A percentile compares a stretch with the other conserved stretches of the same genome.
phyloP scores from a whole-genome alignment of 768 basidiomycete species.

The Hydnum rufescens region DNA sequence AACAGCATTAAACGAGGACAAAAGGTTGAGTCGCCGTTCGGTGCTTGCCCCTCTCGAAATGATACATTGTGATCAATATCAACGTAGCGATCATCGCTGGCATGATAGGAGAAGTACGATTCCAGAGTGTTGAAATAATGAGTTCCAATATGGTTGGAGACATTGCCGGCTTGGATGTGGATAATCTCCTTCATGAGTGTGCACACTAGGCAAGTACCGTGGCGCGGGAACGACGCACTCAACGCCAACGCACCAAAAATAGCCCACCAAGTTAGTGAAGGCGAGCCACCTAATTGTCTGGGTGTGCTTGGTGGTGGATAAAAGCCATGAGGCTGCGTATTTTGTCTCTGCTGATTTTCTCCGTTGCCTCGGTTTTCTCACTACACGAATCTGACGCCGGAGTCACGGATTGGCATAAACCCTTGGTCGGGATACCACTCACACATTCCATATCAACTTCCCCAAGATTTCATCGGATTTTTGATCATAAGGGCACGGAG shows the following conservation, averaged over 20 bases:
- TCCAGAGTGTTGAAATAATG: slow-evolving; percentile 11
- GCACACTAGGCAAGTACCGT: no score
- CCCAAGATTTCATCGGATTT: slow-evolving; percentile 36
- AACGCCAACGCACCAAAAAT: no score
- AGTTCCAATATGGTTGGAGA: slow-evolving; percentile 10
- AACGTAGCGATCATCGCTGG: not conserved
- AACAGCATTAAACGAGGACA: slow-evolving; percentile 8
- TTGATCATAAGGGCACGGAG: slow-evolving; percentile 13
- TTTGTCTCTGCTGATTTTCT: no score
- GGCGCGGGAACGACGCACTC: no score
- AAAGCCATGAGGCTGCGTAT: no score
- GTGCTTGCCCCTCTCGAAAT: slow-evolving; percentile 8
- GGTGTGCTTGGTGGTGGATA: no score
- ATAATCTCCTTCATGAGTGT: slow-evolving; percentile 10
- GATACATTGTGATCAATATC: slow-evolving; percentile 7
- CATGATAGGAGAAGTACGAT: slow-evolving; percentile 5
- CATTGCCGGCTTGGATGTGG: slow-evolving; percentile 10
- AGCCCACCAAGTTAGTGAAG: no score
- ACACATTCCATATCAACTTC: slow-evolving; percentile 28
- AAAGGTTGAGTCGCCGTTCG: slow-evolving; percentile 5
- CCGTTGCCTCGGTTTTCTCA: no score
- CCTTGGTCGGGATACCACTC: slow-evolving; percentile 53
- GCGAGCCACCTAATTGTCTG: no score
- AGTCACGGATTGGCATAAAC: slow-evolving; percentile 57
- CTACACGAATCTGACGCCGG: not conserved